Evolutionary conservation across 176 grass and related monocot species (phyloP), one percentile per base, ranked within the genome.

Genomic region (Oryza glaberrima): DNA sequence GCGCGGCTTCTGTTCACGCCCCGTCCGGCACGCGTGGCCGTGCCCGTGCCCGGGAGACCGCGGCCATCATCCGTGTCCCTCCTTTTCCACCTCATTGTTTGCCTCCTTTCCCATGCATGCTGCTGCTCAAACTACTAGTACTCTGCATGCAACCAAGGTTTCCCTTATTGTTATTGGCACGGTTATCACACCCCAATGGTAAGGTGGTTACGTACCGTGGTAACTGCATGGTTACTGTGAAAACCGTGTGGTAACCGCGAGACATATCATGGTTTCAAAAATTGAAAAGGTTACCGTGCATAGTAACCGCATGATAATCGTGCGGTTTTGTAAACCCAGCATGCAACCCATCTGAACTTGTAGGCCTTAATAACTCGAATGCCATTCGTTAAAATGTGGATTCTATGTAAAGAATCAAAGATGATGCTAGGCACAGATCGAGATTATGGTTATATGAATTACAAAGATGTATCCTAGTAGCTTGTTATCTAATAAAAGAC

Each of bases 41-140:
- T 80, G 84, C 52, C 76, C 67, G 67, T 73, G 76, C 65, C 13
- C 6, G 15, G 79, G 85, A 82, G 52, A 75, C 85, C 69, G 20
- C 17, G 13, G 61, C 89, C 75, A 83, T 82, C 76, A 77, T 81
- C 76, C 26, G 14, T 78, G 49, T 56, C 79, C 69, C 23, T 65
- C 78, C 78, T 63, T 77, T 77, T 78, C 71, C 79, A 45, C 58
- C 67, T 19, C 69, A 41, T 43, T 71, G 19, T 23, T 45, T 77
- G 70, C 78, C 61, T 34, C 49, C 72, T 61, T 63, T 49, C 17
- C 46, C 23, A 58, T 58, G 63, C 15, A 32, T 60, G 43, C 4
- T 23, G 25, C 17, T 28, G 26, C 56, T 22, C 56, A 61, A 61
- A 56, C 16, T 56, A 16, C 16, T 9, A 41, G 40, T 41, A 41